A percentile compares a stretch with the other conserved stretches of the same genome.
phyloP scores from a whole-genome alignment of 164 flowering plant species.

The Nelumbo lutea region DNA sequence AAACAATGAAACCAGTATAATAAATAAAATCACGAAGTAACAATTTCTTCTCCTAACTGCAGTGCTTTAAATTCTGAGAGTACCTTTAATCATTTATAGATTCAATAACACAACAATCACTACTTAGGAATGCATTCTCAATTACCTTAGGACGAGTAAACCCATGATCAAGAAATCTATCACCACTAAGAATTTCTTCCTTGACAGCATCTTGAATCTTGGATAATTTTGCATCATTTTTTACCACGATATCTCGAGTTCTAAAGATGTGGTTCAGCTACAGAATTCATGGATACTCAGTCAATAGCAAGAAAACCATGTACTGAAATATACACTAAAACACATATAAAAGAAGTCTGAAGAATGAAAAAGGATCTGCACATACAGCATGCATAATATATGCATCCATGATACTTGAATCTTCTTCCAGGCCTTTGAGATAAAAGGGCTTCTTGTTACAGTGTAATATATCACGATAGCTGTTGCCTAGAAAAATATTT shows the following conservation, averaged over 20 bases:
- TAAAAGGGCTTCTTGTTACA: slow-evolving; percentile 88
- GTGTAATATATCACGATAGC: slow-evolving; percentile 81
- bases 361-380: slow-evolving; percentile 11
- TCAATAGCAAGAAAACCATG: background rate
- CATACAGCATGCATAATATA: slow-evolving; percentile 82
- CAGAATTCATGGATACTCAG: slow-evolving; percentile 11
- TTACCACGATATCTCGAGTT: slow-evolving; percentile 64
- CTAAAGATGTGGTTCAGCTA: slow-evolving; percentile 86
- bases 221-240: slow-evolving; percentile 61
- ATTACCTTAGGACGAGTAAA: slow-evolving; percentile 93
- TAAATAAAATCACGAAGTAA: background rate
- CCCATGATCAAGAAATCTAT: slow-evolving; percentile 71
- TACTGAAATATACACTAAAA: slow-evolving; percentile 1
- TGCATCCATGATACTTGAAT: slow-evolving; percentile 75
- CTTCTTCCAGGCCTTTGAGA: slow-evolving; percentile 69
- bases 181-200: slow-evolving; percentile 34
- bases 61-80: background rate
- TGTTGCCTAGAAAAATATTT: slow-evolving; percentile 49
- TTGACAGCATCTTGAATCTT: slow-evolving; percentile 38
- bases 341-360: background rate
- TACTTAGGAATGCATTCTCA: background rate
- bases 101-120: too few relatives aligned
- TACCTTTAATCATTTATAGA: background rate
- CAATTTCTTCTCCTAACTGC: background rate
- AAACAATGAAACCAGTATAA: background rate